phyloP scores from a whole-genome alignment of 2,329 filamentous ascomycete species.

The Ophiobolus disseminans region DNA sequence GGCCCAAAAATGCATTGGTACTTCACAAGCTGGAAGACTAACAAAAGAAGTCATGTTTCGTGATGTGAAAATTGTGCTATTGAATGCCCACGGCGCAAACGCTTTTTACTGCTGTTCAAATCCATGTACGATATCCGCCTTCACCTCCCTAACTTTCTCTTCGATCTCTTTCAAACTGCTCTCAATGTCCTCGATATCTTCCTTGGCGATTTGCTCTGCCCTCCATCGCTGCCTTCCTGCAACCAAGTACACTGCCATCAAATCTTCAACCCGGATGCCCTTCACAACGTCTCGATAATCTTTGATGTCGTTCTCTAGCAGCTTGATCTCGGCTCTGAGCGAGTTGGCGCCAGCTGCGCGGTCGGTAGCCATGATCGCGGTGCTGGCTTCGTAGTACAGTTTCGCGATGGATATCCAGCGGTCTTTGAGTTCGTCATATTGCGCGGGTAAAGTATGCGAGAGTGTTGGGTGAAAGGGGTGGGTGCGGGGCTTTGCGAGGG shows the following conservation, averaged over 20 bases:
- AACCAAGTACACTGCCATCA: slow-evolving; percentile 19
- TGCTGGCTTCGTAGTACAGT: slow-evolving; percentile 11
- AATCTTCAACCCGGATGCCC: slow-evolving; percentile 14
- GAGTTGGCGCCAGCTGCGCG: slow-evolving; percentile 13
- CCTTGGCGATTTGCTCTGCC: slow-evolving; percentile 21
- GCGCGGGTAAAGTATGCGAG: slow-evolving; percentile 15
- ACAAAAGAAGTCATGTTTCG: no score
- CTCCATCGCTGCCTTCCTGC: slow-evolving; percentile 11
- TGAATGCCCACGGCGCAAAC: no score
- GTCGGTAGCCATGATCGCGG: slow-evolving; percentile 9
- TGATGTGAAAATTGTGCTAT: background rate
- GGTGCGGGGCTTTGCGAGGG: background rate
- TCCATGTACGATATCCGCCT: slow-evolving; percentile 16
- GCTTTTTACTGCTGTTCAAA: slow-evolving; percentile 3
- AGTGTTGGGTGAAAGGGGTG: slow-evolving; percentile 13
- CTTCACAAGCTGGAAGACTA: no score
- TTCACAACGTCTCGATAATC: slow-evolving; percentile 11
- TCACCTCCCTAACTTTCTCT: slow-evolving; percentile 10
- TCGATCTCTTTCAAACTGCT: slow-evolving; percentile 10
- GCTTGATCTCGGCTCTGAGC: slow-evolving; percentile 19
- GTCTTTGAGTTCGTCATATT: slow-evolving; percentile 12
- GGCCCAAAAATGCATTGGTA: no score
- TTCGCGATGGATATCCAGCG: slow-evolving; percentile 8
- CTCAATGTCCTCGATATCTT: slow-evolving; percentile 20
- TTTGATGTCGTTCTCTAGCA: slow-evolving; percentile 17